Evolutionary conservation across 1,284 basidiomycete genomes (phyloP).

Genomic region (Mrakiaceae sp.): DNA sequence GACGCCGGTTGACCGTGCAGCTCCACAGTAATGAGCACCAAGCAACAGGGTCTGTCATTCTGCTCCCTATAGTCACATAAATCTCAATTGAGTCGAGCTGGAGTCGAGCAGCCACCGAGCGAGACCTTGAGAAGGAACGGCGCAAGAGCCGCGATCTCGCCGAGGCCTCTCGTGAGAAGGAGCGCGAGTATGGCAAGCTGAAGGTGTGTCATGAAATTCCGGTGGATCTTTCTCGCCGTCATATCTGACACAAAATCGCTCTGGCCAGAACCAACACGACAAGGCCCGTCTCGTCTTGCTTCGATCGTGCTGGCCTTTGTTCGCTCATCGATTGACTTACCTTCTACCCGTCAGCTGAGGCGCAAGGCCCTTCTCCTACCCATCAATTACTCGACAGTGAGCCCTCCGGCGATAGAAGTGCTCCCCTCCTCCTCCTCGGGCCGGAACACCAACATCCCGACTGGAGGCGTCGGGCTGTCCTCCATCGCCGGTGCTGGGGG

Average conservation of each 20-base stretch:
- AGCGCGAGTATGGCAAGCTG: slow-evolving; percentile 74
- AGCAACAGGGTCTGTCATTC: slow-evolving; percentile 44
- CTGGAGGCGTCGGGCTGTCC: background rate
- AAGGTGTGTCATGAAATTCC: slow-evolving; percentile 41
- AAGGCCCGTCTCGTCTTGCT: slow-evolving; percentile 58
- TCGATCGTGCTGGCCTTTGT: slow-evolving; percentile 17
- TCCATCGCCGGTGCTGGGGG: background rate
- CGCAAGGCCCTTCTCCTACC: slow-evolving; percentile 4
- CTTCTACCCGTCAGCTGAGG: slow-evolving; percentile 4
- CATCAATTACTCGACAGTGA: background rate
- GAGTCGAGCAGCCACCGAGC: slow-evolving; percentile 49
- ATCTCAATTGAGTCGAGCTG: slow-evolving; percentile 4
- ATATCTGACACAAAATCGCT: slow-evolving; percentile 26
- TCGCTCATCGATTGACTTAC: background rate
- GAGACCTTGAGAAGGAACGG: slow-evolving; percentile 63
- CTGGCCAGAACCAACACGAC: slow-evolving; percentile 46
- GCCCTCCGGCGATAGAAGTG: background rate
- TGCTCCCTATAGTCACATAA: slow-evolving; percentile 16
- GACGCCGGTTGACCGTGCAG: background rate
- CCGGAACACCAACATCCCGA: background rate
- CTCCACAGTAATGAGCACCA: slow-evolving; percentile 45
- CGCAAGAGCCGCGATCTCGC: slow-evolving; percentile 58
- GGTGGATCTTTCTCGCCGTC: background rate
- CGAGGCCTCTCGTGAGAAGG: slow-evolving; percentile 57
- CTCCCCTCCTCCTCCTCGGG: background rate